Evolutionary conservation across 2,329 filamentous ascomycete genomes (phyloP).

Genomic region (Colletotrichum limetticola): DNA sequence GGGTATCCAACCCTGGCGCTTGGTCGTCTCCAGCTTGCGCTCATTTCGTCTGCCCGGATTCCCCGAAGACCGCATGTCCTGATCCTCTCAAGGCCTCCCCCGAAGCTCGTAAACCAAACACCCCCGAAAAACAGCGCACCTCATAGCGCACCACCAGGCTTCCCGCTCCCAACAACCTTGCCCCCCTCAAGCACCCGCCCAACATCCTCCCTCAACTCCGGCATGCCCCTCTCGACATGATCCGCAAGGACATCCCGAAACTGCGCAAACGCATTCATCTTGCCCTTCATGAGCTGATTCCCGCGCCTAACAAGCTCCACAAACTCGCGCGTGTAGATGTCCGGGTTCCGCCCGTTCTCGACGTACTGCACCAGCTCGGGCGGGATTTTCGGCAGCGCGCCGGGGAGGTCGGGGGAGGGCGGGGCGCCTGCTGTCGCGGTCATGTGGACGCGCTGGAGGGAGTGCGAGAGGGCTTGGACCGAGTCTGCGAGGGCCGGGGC

Average conservation of each 20-base stretch:
- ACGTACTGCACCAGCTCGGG: constrained; percentile 75
- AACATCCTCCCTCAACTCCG: constrained; percentile 67
- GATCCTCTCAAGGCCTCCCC: not conserved
- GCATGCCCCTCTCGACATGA: constrained; percentile 67
- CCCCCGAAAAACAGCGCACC: too few relatives aligned
- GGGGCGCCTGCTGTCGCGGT: constrained; percentile 48
- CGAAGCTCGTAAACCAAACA: not conserved
- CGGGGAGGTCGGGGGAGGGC: constrained; percentile 29
- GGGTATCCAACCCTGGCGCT: too few relatives aligned
- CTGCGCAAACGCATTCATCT: constrained; percentile 67
- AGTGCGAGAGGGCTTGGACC: constrained; percentile 48
- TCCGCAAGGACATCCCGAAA: constrained; percentile 72
- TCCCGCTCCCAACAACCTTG: constrained; percentile 17
- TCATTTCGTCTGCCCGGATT: too few relatives aligned
- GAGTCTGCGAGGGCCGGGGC: constrained; percentile 31
- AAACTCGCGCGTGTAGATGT: constrained; percentile 80
- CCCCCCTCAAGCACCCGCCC: constrained; percentile 61
- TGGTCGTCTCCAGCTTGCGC: not conserved
- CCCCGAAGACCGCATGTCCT: not conserved
- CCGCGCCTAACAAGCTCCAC: constrained; percentile 74
- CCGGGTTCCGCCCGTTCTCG: constrained; percentile 76
- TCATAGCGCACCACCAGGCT: not conserved
- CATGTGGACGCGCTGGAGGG: constrained; percentile 51
- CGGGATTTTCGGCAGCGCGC: constrained; percentile 63
- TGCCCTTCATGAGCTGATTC: constrained; percentile 75